phyloP scores from a whole-genome alignment of 2,329 filamentous ascomycete genomes.

The Xylariaceae sp. region DNA sequence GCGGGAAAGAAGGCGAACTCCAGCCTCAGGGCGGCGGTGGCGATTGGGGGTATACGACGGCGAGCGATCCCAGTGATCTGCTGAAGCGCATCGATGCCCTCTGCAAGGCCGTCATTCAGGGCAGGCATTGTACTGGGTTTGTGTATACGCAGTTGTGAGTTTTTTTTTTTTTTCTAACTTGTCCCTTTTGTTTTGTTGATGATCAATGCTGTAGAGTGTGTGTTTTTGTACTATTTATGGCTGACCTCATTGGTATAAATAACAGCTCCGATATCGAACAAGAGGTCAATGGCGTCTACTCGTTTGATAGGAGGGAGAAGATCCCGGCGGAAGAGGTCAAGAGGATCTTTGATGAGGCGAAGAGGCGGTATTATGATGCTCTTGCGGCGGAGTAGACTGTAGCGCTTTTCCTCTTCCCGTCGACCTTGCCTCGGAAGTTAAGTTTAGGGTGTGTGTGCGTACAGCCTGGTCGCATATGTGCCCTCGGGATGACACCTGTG shows the following conservation, averaged over 20 bases:
- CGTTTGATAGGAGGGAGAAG: conserved; percentile 57
- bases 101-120: conserved; percentile 52
- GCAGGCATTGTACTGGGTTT: conserved; percentile 51
- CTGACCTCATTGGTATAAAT: neutral
- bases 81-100: conserved; percentile 53
- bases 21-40: conserved; percentile 35
- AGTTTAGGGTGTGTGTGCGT: no score
- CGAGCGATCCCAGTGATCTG: conserved; percentile 53
- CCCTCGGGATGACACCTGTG: no score
- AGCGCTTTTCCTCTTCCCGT: no score
- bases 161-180: neutral
- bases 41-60: conserved; percentile 66
- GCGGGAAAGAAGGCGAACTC: conserved; percentile 24
- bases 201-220: no score
- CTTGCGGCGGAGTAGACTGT: no score
- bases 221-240: no score
- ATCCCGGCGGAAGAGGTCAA: conserved; percentile 52
- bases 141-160: conserved; percentile 62
- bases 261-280: conserved; percentile 56
- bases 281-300: conserved; percentile 62
- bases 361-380: conserved; percentile 39
- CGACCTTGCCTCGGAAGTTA: no score
- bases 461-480: no score
- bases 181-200: neutral
- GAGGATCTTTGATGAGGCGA: conserved; percentile 50